Evolutionary conservation across 108 stramenopile genomes (phyloP), one percentile per base, ranked within the genome.

Genomic region (Licmophora abbreviata): DNA sequence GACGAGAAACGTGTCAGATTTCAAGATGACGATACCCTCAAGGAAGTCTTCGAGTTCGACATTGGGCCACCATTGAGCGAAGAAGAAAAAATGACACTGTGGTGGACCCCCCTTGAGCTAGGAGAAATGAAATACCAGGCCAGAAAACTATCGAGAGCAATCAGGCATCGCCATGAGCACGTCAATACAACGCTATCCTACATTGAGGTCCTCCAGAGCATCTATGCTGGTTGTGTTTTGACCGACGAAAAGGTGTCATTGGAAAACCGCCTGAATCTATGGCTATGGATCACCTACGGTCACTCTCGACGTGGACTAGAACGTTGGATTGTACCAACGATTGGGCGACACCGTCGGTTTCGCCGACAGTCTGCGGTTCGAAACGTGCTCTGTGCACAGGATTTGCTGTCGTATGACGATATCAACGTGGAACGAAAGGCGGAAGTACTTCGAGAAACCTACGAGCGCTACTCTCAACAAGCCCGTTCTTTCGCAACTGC

Each of bases 221-320:
- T 5, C 18, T 40, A 3, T 5, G 15, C 4, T 20, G 5, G 1
- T 18, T 20, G 4, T 40, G 38, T 40, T 40, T 40, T 3, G 38
- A 40, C 3, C 20, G 38, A 18, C 20, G 18, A 3, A 2, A 15
- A 15, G 38, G 20, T 18, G 3, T 40, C 3, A 15, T 18, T 5
- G 18, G 18, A 3, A 40, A 5, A 40, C 20, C 2, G 20, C 15
- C 18, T 40, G 3, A 40, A 18, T 18, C 5, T 40, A 5, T 40
- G 38, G 38, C 15, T 18, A 3, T 40, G 38, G 38, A 20, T 20
- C 5, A 40, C 38, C 38, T 18, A 18, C 26, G 44, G 44, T 9
- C 18, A 46, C 21, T n/a, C 21, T 3, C 44, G 44, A 26, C 20
- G 44, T 3, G 44, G 44, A 21, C 21, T 46, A 24, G 44, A 46